Conservation (phyloP, 1,139 yeast genomes). For the Diutina neorugosa region DNA sequence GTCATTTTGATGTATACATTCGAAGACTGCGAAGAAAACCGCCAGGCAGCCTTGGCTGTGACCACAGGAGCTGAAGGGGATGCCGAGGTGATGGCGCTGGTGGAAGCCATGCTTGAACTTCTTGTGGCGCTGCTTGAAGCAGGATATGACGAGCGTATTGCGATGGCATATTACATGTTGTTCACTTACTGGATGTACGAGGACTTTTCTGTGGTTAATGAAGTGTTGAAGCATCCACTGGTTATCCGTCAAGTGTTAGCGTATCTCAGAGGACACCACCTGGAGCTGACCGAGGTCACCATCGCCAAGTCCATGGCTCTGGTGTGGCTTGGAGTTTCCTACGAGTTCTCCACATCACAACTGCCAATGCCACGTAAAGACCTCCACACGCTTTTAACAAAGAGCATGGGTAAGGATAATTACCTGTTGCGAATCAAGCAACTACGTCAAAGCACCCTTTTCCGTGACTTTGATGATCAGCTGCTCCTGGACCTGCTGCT, state of each 20-base stretch:
- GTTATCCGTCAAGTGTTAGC: constrained; percentile 57
- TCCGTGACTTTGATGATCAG: constrained; percentile 45
- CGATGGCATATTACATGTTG: constrained; percentile 70
- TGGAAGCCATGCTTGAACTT: constrained; percentile 73
- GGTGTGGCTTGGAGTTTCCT: constrained; percentile 61
- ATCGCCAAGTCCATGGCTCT: constrained; percentile 56
- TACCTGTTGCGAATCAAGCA: constrained; percentile 65
- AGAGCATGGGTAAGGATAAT: constrained; percentile 72
- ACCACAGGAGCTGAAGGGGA: constrained; percentile 49
- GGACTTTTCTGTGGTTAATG: constrained; percentile 63
- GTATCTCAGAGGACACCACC: constrained; percentile 48
- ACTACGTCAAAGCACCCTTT: constrained; percentile 46
- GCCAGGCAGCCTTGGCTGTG: constrained; percentile 39
- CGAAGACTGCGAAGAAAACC: constrained; percentile 41
- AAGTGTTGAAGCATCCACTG: constrained; percentile 59
- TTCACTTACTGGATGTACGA: constrained; percentile 72
- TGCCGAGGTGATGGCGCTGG: constrained; percentile 50
- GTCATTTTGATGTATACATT: constrained; percentile 53
- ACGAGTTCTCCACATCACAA: constrained; percentile 63
- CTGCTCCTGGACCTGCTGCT: constrained; percentile 15
- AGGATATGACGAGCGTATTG: constrained; percentile 58
- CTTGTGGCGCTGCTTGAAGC: constrained; percentile 49
- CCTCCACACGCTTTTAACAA: constrained; percentile 49
- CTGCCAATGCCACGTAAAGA: constrained; percentile 63
- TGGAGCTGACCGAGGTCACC: constrained; percentile 46